Percentiles rank a stretch among this genome's conserved stretches.
Conservation (phyloP, 768 basidiomycete genomes). For the Termitomyces sp. region DNA sequence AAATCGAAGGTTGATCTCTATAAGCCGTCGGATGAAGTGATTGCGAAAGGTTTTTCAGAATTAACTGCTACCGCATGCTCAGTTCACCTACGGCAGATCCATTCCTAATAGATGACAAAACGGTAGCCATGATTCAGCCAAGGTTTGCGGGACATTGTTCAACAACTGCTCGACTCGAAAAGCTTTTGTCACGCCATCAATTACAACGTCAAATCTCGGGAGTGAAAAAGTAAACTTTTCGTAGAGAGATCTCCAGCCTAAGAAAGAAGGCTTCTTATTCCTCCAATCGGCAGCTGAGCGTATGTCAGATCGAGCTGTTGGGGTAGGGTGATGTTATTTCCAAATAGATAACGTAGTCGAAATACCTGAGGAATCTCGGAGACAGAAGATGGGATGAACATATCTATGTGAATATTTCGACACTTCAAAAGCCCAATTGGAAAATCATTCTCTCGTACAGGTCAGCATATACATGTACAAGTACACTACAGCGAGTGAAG, state of each 20-base stretch:
- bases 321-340: too few species aligned
- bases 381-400: too few species aligned
- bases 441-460: background rate
- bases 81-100: too few species aligned
- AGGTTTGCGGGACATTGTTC: background rate
- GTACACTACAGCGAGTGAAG: slow-evolving; percentile 9
- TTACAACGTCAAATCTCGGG: background rate
- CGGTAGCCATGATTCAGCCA: background rate
- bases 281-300: background rate
- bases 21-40: too few species aligned
- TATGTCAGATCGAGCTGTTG: background rate
- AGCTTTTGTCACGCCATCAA: background rate
- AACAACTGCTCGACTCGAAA: background rate
- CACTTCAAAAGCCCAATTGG: background rate
- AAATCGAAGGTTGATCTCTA: too few species aligned
- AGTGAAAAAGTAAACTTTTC: too few species aligned
- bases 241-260: too few species aligned
- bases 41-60: too few species aligned
- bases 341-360: background rate
- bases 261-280: too few species aligned
- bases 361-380: background rate
- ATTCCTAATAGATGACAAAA: background rate
- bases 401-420: background rate
- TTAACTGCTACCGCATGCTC: too few species aligned
- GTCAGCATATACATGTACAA: slow-evolving; percentile 1